Conservation (phyloP, 129 eudicot genomes). For the Pittosporum tobira region DNA sequence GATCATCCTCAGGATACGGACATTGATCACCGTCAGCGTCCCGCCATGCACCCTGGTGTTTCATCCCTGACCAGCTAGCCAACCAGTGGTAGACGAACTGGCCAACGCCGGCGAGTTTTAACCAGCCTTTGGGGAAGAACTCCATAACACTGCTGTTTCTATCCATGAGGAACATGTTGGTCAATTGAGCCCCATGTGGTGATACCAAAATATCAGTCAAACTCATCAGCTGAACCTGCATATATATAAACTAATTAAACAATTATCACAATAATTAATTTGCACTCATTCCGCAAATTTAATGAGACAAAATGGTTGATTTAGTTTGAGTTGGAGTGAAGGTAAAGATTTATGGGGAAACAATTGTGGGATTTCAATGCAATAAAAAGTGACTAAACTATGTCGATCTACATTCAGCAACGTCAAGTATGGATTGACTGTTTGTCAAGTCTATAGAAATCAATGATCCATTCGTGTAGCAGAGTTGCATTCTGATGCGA, state of each 20-base stretch:
- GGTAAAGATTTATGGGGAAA: neutral
- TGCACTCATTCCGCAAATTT: neutral
- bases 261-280: neutral
- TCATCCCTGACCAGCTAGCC: constrained; percentile 79
- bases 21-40: constrained; percentile 58
- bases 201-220: constrained; percentile 60
- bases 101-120: constrained; percentile 74
- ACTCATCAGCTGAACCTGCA: constrained; percentile 75
- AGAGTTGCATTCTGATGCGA: no score
- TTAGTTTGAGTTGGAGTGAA: neutral
- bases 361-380: no score
- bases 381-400: no score
- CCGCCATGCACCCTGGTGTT: constrained; percentile 67
- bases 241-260: neutral
- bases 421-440: no score
- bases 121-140: constrained; percentile 88
- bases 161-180: constrained; percentile 81
- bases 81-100: constrained; percentile 73
- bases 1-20: constrained; percentile 46
- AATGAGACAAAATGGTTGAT: neutral
- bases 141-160: constrained; percentile 81
- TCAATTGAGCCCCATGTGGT: constrained; percentile 86
- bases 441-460: no score
- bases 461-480: no score
- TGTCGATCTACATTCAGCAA: no score